Evolutionary conservation across 352 stramenopile genomes (phyloP), one percentile per base, ranked within the genome.

Genomic region (Pythium volutum): DNA sequence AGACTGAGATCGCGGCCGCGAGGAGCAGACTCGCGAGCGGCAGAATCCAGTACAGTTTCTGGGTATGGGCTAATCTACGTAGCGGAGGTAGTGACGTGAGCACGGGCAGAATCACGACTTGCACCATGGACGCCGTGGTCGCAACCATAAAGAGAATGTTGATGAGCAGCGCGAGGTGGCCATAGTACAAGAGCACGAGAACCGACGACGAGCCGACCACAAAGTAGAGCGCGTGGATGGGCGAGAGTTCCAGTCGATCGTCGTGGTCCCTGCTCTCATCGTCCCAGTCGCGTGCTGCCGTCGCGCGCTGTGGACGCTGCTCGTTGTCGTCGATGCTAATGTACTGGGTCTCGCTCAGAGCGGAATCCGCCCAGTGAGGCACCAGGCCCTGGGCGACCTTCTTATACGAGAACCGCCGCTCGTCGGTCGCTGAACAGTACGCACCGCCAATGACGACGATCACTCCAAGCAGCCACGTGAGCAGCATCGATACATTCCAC

Each of bases 121-220:
- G 73, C 3, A 71, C 64, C 29, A 90, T 57, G 27, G 79, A 75
- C 18, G 68, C 67, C 45, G 71, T 79, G 23, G 74, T 69, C 34
- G 69, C 77, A 0, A 89, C 45, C 4, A 79, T 69, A 47, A 91
- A 91, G 3, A 88, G 47, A 16, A 87, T 64, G 54, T 77, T 82
- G 43, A 91, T 66, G 29, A 86, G 53, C 15, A 89, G 57, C 42
- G 67, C 49, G 20, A 89, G 12, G 59, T 88, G 70, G 33, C 84
- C 77, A 33, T 89, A 91, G 74, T 84, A 91, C 31, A 89, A 61
- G 53, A 91, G 48, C 29, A 91, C 53, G 22, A 91, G 64, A 54
- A 84, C 64, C 26, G 56, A 66, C 0, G 79, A 91, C 3, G 79
- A 77, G 3, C 74, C 79, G 12, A 87, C 53, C 33, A 89, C 55